Base-by-base conservation (phyloP, 2,329 filamentous ascomycete genomes). In the Ophiostoma perfectum region DNA sequence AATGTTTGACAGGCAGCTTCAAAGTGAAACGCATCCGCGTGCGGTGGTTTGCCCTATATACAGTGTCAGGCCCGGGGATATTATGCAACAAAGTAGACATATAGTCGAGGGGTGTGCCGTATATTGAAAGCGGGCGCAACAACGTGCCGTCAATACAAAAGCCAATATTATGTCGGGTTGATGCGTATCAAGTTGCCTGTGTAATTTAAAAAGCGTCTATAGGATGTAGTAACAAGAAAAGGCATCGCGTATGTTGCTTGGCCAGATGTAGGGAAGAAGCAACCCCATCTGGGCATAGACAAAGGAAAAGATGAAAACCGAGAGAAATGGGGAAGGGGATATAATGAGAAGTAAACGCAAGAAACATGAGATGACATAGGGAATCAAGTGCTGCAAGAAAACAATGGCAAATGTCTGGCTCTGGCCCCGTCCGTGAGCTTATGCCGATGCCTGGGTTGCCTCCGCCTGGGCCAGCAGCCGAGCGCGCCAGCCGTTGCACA, bases 401-500 rank as follows among this genome's bases (percentile, higher is more conserved):
- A 44, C 49, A 8, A n/a, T n/a, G 14, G 8, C 42, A 45, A 12
- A 45, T 45, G 42, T 52, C 60, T 27, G 27, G 2, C 27, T 27
- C 27, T 27, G 27, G 27, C 27, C 27, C 27, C 27, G 27, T 27
- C 27, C 27, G 27, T 27, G 27, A 27, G 27, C 27, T 27, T 49
- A 70, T 6, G 66, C 67, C 73, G 72, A 80, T 45, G 78, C 80
- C 70, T 80, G 79, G 2, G 78, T 75, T 39, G 82, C 78, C 72
- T 85, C 84, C n/a, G 83, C 85, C 75, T 88, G 84, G 14, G 85
- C 88, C 70, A 93, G 84, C 64, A 96, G 79, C 73, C 90, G 86
- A 75, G 88, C 87, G 75, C 93, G 86, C 90, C 93, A 95, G 68
- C 87, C 86, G 69, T 93, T 89, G 79, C 93, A 97, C 0, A 94